phyloP scores from a whole-genome alignment of 768 basidiomycete genomes.

The Calvatia gigantea region DNA sequence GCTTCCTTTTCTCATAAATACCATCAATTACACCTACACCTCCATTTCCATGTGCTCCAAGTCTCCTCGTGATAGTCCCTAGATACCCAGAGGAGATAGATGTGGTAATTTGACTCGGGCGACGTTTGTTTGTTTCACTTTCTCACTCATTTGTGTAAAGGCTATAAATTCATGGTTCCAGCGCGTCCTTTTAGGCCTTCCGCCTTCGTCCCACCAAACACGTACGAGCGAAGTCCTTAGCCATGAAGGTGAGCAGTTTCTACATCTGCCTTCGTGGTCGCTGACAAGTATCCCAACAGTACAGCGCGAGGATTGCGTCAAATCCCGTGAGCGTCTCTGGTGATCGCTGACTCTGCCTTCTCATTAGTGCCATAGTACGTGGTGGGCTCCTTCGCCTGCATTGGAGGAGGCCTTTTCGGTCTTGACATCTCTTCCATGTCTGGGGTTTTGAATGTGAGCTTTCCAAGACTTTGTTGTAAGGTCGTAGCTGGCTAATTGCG shows the following conservation, averaged over 20 bases:
- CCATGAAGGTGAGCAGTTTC: conserved; percentile 13
- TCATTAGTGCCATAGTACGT: conserved; percentile 47
- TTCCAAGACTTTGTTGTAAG: neutral
- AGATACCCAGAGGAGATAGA: conserved; percentile 6
- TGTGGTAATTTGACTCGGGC: neutral
- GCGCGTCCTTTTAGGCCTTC: neutral
- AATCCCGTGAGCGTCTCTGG: conserved; percentile 20
- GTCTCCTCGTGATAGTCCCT: conserved; percentile 6
- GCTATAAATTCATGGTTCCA: conserved; percentile 5
- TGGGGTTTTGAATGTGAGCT: conserved; percentile 53
- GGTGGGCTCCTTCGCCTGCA: conserved; percentile 79
- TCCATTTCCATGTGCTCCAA: neutral
- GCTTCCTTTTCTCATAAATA: conserved; percentile 1
- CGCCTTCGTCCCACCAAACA: neutral
- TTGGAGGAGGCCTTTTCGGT: conserved; percentile 77
- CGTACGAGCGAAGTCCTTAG: conserved; percentile 1
- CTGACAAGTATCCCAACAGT: conserved; percentile 11
- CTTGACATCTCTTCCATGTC: conserved; percentile 85
- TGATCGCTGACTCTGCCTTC: neutral
- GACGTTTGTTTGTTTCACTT: neutral
- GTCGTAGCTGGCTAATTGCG: neutral
- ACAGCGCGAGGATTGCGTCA: conserved; percentile 30
- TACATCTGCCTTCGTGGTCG: neutral
- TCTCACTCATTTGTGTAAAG: neutral
- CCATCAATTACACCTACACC: neutral